Conservation (phyloP, 306 rosid species). For the Inga leiocalycina region DNA sequence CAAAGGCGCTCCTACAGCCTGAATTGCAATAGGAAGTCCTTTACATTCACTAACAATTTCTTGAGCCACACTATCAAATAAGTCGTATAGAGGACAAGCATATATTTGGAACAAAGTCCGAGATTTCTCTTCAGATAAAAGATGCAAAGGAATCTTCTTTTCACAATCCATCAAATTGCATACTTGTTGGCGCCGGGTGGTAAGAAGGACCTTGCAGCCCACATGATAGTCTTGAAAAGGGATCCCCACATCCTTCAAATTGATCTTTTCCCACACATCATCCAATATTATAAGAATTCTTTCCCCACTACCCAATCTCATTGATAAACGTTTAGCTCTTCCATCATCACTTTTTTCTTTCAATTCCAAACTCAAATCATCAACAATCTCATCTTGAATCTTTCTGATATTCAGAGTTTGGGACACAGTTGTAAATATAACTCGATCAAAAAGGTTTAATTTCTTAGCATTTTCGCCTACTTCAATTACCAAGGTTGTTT, state of each 20-base stretch:
- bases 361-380: not conserved
- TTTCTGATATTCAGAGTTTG: not conserved
- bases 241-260: not conserved
- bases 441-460: not conserved
- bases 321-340: not conserved
- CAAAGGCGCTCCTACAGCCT: not conserved
- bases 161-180: not conserved
- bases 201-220: not conserved
- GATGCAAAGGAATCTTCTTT: not conserved
- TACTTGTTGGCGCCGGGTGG: not conserved
- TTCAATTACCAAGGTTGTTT: not conserved
- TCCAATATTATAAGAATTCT: not conserved
- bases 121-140: not conserved
- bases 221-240: not conserved
- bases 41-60: slow-evolving; percentile 9
- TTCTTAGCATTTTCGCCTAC: not conserved
- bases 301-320: not conserved
- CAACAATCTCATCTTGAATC: not conserved
- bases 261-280: not conserved
- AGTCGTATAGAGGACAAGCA: not conserved
- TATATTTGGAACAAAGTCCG: not conserved
- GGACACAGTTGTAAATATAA: not conserved
- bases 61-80: not conserved
- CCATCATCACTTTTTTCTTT: not conserved
- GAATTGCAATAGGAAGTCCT: slow-evolving; percentile 17